Percentiles rank a stretch among this genome's conserved stretches.
Conservation (phyloP, 140 eudicot genomes). For the Flaveria floridana region DNA sequence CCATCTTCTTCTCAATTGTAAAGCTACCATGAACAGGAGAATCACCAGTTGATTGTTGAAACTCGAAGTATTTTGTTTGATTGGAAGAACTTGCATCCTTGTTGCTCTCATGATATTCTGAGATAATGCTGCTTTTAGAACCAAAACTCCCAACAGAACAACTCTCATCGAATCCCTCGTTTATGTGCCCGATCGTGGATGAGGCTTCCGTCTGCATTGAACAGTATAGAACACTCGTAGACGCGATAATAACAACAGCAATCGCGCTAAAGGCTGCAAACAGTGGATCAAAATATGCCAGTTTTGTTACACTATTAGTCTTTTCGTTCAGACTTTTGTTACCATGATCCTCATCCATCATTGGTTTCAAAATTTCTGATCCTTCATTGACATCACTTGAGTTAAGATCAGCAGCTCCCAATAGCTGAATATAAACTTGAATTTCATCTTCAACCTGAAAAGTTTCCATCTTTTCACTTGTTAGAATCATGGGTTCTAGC, state of each 20-base stretch:
- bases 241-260: neutral
- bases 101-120: neutral
- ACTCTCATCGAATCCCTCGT: slow-evolving; percentile 5
- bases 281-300: slow-evolving; percentile 13
- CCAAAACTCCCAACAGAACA: slow-evolving; percentile 2
- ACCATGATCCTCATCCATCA: slow-evolving; percentile 18
- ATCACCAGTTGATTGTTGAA: slow-evolving; percentile 25
- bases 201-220: neutral
- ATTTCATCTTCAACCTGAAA: neutral
- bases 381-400: neutral
- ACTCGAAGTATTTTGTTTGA: slow-evolving; percentile 18
- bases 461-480: neutral
- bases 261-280: neutral
- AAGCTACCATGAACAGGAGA: slow-evolving; percentile 33
- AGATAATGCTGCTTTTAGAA: neutral
- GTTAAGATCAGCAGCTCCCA: neutral
- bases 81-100: slow-evolving; percentile 14
- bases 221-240: neutral
- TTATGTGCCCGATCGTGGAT: neutral
- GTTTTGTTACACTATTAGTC: neutral
- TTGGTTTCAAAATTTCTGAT: slow-evolving; percentile 7
- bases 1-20: slow-evolving; percentile 24
- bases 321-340: slow-evolving; percentile 11
- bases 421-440: neutral
- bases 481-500: neutral